Evolutionary conservation across 306 rosid genomes (phyloP), one percentile per base, ranked within the genome.

Genomic region (Amphicarpaea edgeworthii): DNA sequence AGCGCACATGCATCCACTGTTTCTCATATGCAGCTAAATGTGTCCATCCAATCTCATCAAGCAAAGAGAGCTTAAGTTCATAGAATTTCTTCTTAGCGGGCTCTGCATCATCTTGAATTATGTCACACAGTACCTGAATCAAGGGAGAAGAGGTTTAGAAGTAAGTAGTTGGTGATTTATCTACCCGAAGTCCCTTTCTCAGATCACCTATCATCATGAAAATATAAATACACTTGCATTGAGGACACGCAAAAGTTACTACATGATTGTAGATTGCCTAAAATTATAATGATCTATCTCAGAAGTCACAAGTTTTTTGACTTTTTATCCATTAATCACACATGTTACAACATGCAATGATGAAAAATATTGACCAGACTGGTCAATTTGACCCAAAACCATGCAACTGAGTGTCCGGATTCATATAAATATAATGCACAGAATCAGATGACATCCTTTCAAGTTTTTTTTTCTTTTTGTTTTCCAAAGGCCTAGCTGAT

Each of bases 1-100:
- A 95, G 65, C 97, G 96, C 51, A 92, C 96, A 37, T 87, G 84
- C 95, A 92, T 87, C 98, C 98, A 95, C 67, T 90, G 88, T 65
- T 82, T 85, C 85, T 92, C 98, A 41, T 90, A 89, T 57, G 83
- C 68, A 51, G 84, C 91, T 85, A 87, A 75, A 83, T 95, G 91
- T 63, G 77, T 68, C 98, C 98, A 95, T 19, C 93, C 96, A 7
- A 92, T 88, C 78, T 90, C 96, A 73, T 92, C 90, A 16, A 95
- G 91, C 85, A 95, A 77, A 50, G 88, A 85, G 50, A 95, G 87
- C 82, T 90, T 95, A 60, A 92, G 79, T 37, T 92, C 98, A 45
- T 87, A 95, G 32, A 87, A 76, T 79, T 92, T 90, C 90, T 88
- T 94, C 89, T 95, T 95, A 24, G 97, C 86, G 77, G 86, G 79